Evolutionary conservation across 805 yeast genomes (phyloP).

Genomic region (Starmerella riodocensis): DNA sequence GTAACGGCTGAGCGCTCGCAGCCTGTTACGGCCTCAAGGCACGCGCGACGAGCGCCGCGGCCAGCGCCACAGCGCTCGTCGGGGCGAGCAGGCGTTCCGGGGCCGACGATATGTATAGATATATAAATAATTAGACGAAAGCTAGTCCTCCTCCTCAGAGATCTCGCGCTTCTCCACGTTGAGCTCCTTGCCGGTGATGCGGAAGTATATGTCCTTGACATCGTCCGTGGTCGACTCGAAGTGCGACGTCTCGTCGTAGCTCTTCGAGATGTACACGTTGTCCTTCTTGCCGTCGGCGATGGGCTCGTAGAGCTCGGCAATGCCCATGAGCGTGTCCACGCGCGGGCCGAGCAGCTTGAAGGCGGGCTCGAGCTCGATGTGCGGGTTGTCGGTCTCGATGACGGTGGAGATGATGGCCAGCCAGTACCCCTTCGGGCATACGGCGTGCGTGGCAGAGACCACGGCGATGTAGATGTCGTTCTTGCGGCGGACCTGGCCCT

Average conservation of each 20-base stretch:
- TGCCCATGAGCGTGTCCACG: constrained; percentile 81
- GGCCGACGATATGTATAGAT: no score
- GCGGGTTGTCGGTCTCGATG: constrained; percentile 86
- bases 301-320: constrained; percentile 84
- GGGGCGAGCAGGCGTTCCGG: no score
- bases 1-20: no score
- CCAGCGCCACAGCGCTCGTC: no score
- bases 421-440: constrained; percentile 75
- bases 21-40: no score
- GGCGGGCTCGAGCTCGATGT: constrained; percentile 84
- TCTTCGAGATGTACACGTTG: constrained; percentile 68
- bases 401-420: constrained; percentile 90
- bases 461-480: constrained; percentile 92
- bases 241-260: constrained; percentile 90
- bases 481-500: constrained; percentile 83
- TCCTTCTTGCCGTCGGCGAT: constrained; percentile 66
- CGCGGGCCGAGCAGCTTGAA: constrained; percentile 72
- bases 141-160: constrained; percentile 39
- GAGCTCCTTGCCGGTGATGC: constrained; percentile 85
- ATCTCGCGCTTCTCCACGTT: constrained; percentile 66
- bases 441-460: constrained; percentile 78
- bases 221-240: constrained; percentile 95
- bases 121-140: not conserved
- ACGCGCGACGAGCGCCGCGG: no score
- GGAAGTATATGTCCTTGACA: constrained; percentile 81